Base-by-base conservation (phyloP, 2,329 filamentous ascomycete genomes). In the Stagonosporopsis chrysanthemi region DNA sequence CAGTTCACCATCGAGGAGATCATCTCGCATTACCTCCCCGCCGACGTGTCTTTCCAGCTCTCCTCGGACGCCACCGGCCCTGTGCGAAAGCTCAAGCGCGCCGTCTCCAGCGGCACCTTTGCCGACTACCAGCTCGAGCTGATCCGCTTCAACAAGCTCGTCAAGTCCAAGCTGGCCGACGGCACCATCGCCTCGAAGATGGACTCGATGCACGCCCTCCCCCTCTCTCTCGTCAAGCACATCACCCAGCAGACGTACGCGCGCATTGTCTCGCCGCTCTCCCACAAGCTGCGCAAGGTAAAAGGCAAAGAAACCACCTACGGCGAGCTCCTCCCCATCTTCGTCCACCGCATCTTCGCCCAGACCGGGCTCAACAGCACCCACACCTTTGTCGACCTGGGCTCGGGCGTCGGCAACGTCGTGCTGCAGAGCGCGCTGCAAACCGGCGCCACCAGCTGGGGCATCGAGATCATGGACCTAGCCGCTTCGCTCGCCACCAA, bases 331-430 rank as follows among this genome's bases (percentile, higher is more conserved):
- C 83, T 95, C 28, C 90, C 92, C 19, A 88, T 88, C 1, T 96
- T 99, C 72, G 86, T 95, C 62, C 90, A 89, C 61, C 86, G 88
- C 56, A 91, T 98, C 58, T 88, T 99, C 66, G 85, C 88, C 15
- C 86, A 91, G 73, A 90, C 90, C 3, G 83, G 86, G 41, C 86
- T 98, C 75, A 92, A 86, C 58, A 94, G 91, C 0, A 85, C 88
- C 46, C 90, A 96, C 67, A 87, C 96, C 35, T 98, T 99, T 74
- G 88, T 99, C 58, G 95, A 99, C 72, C 84, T 99, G 14, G 95
- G 95, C 45, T 98, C 94, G 2, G 95, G 95, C 28, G 95, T 98
- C 15, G 95, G 94, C 44, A 99, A 98, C 72, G 94, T 98, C 2
- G 92, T 95, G 24, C 81, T 99, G 47, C 95, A 99, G 75, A 92